Evolutionary conservation across 768 basidiomycete genomes (phyloP), one percentile per base, ranked within the genome.

Genomic region (Fistulinella prunicolor): DNA sequence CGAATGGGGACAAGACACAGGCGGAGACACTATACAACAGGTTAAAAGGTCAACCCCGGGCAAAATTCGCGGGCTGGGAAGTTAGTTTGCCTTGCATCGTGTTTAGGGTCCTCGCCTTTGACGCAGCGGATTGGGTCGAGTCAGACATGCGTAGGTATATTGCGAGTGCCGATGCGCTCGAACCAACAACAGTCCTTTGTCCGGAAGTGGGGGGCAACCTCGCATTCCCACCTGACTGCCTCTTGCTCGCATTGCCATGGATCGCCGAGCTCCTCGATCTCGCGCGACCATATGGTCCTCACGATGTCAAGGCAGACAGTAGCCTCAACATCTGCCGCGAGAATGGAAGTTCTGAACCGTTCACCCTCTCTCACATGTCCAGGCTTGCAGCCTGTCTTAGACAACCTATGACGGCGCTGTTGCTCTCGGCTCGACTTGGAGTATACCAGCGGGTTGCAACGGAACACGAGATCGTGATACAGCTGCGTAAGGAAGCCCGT

Each of bases 381-480:
- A 29, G 37, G 20, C 24, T 55, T 36, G n/a, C 32, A 16, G 40
- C 44, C 9, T 35, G 44, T 28, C 36, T 55, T 10, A 19, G 40
- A 17, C 43, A 49, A 6, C 44, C 39, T 1, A 48, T 46, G 35
- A 45, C 41, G 1, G 44, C 47, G 17, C 24, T 55, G 28, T 39
- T 53, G 14, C 47, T 55, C 26, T 37, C 26, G 2, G 14, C 16
- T 1, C 43, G 16, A 23, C 4, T 1, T 28, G 43, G 28, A 3
- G 21, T 22, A 3, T 32, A 55, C 69, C 67, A 59, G 17, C 62
- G 52, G 38, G 44, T 53, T 14, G 52, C 52, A 8, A 43, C 50
- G 29, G 41, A 51, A 21, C 46, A 49, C 8, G 30, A 48, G 21
- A 48, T 51, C 12, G 26, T 35, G 13, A 29, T 43, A 26, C 23